phyloP scores from a whole-genome alignment of 306 rosid genomes.

The Lablab purpureus region DNA sequence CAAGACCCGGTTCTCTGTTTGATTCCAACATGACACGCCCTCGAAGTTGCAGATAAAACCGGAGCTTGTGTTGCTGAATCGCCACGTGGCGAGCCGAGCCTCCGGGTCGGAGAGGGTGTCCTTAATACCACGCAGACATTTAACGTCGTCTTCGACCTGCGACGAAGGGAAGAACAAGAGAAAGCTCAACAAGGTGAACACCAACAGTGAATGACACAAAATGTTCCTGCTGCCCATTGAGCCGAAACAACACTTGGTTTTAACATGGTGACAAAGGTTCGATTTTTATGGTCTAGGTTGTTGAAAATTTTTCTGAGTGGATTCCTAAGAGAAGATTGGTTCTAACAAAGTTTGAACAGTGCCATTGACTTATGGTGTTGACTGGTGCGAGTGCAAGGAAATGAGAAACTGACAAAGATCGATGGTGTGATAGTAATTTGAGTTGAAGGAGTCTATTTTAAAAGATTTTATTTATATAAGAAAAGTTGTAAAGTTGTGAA shows the following conservation, averaged over 20 bases:
- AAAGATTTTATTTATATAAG: too few species aligned
- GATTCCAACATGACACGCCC: constrained; percentile 81
- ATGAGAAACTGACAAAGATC: too few species aligned
- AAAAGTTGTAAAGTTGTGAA: too few species aligned
- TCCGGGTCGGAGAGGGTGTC: constrained; percentile 50
- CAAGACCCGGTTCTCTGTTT: constrained; percentile 68
- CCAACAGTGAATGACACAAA: background rate
- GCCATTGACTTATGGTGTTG: too few species aligned
- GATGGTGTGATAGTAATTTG: too few species aligned
- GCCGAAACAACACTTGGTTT: background rate
- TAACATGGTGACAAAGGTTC: too few species aligned
- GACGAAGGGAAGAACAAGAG: constrained; percentile 31
- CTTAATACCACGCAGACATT: constrained; percentile 67
- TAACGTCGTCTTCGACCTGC: constrained; percentile 58
- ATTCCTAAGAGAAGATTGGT: too few species aligned
- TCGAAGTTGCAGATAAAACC: constrained; percentile 69
- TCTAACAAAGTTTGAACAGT: too few species aligned
- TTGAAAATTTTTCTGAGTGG: too few species aligned
- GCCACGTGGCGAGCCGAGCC: constrained; percentile 57
- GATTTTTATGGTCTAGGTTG: too few species aligned
- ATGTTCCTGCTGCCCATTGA: constrained; percentile 8
- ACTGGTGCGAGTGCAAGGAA: too few species aligned
- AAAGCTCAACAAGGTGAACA: constrained; percentile 17
- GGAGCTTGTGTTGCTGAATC: constrained; percentile 64
- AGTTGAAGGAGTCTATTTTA: too few species aligned